Evolutionary conservation across 768 basidiomycete species (phyloP), one percentile per base, ranked within the genome.

Genomic region (Boletus rubroflammeus): DNA sequence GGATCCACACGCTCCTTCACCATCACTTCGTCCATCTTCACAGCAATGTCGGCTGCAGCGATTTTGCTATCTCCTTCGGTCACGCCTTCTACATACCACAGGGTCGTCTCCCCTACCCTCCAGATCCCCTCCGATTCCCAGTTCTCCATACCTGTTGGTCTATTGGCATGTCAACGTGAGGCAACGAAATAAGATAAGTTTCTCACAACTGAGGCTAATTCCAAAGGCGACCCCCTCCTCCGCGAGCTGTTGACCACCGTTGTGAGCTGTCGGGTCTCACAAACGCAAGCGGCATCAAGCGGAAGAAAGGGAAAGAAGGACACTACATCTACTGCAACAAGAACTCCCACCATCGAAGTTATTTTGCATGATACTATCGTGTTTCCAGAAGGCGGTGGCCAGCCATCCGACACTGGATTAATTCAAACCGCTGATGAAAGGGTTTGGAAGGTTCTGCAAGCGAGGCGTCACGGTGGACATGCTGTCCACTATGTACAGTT

Each of bases 371-470:
- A 92, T 64, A 90, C 88, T 0, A 78, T 88, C 13, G 79, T 90
- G 44, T 92, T 91, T 66, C 90, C 90, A 0, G 89, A 91, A 69
- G 90, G 88, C 9, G 83, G 90, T 11, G 91, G 91, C 0, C 90
- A 93, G 58, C 86, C 88, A 1, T 83, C 83, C 0, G 91, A 93
- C 63, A 81, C 81, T 25, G 90, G 90, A 2, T 72, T 90, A 29
- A 69, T 70, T 25, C 75, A 71, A 2, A 75, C 73, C 19, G 57
- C 64, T 3, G 75, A 81, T 60, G 77, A 77, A n/a, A 69, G 59
- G 2, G 50, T 67, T 11, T 85, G 83, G 81, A 72, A 78, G 14
- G 85, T 93, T 17, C 66, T 83, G 0, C 82, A 88, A 60, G 82
- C 82, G 21, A 82, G 85, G 62, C 75, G 90, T 47, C 78, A 82